Conservation (phyloP, 495 filamentous ascomycete genomes). For the Cladorrhinum samala region DNA sequence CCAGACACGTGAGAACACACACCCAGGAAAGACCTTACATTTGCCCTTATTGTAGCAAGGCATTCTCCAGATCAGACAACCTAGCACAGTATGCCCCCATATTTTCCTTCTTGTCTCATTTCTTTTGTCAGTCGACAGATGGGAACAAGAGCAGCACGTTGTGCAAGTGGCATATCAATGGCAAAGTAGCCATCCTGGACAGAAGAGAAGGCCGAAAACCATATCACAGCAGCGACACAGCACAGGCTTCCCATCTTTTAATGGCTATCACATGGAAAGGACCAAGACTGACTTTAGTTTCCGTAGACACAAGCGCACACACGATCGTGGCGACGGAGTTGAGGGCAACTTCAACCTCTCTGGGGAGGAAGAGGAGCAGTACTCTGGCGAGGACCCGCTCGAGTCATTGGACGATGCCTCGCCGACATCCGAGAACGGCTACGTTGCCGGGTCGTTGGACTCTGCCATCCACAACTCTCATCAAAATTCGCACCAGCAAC, state of each 20-base stretch:
- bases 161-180: slow-evolving; percentile 31
- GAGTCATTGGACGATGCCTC: slow-evolving; percentile 71
- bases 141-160: slow-evolving; percentile 21
- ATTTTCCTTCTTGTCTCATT: slow-evolving; percentile 27
- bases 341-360: slow-evolving; percentile 59
- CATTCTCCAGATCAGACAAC: slow-evolving; percentile 96
- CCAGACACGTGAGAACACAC: slow-evolving; percentile 96
- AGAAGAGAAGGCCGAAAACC: slow-evolving; percentile 14
- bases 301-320: slow-evolving; percentile 85
- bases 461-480: slow-evolving; percentile 26
- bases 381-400: slow-evolving; percentile 61
- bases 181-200: slow-evolving; percentile 18
- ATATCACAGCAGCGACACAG: slow-evolving; percentile 25
- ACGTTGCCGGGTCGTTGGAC: slow-evolving; percentile 40
- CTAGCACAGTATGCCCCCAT: slow-evolving; percentile 79
- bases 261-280: slow-evolving; percentile 13
- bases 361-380: slow-evolving; percentile 75
- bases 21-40: slow-evolving; percentile 98
- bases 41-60: slow-evolving; percentile 96
- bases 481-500: slow-evolving; percentile 26
- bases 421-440: slow-evolving; percentile 54
- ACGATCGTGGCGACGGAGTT: slow-evolving; percentile 68
- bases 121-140: slow-evolving; percentile 25
- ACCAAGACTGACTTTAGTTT: slow-evolving; percentile 28
- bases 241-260: slow-evolving; percentile 27